phyloP scores from a whole-genome alignment of 2,329 filamentous ascomycete species.

The Botrytis aclada region DNA sequence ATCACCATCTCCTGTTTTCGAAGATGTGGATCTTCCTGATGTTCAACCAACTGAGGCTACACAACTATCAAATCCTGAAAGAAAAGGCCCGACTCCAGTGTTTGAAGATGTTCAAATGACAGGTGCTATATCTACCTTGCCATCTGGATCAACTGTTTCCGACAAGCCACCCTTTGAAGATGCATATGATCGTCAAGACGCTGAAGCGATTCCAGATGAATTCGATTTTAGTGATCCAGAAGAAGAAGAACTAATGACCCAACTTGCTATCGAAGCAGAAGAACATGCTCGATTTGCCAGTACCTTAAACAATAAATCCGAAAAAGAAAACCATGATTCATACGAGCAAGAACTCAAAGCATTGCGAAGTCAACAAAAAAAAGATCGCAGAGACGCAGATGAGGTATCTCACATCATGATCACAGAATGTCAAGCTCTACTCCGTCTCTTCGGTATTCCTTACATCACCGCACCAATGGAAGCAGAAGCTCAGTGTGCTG shows the following conservation, averaged over 20 bases:
- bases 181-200: constrained; percentile 28
- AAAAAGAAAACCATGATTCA: constrained; percentile 66
- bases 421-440: constrained; percentile 85
- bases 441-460: constrained; percentile 86
- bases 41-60: neutral
- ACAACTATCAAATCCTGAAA: constrained; percentile 17
- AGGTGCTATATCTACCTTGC: constrained; percentile 13
- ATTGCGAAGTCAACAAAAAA: constrained; percentile 90
- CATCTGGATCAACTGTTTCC: constrained; percentile 3
- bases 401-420: constrained; percentile 97
- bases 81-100: constrained; percentile 25
- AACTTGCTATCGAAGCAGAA: constrained; percentile 85
- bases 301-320: constrained; percentile 73
- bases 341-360: constrained; percentile 87
- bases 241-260: constrained; percentile 82
- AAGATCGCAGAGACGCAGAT: constrained; percentile 91
- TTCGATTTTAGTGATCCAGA: constrained; percentile 81
- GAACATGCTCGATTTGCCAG: constrained; percentile 93
- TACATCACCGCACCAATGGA: constrained; percentile 99
- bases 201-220: constrained; percentile 42
- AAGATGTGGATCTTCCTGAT: constrained; percentile 46
- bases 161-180: constrained; percentile 21
- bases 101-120: constrained; percentile 32
- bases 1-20: constrained; percentile 48
- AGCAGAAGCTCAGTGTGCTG: constrained; percentile 94